Evolutionary conservation across 441 rosid species (phyloP).

Genomic region (Populus hybrid): DNA sequence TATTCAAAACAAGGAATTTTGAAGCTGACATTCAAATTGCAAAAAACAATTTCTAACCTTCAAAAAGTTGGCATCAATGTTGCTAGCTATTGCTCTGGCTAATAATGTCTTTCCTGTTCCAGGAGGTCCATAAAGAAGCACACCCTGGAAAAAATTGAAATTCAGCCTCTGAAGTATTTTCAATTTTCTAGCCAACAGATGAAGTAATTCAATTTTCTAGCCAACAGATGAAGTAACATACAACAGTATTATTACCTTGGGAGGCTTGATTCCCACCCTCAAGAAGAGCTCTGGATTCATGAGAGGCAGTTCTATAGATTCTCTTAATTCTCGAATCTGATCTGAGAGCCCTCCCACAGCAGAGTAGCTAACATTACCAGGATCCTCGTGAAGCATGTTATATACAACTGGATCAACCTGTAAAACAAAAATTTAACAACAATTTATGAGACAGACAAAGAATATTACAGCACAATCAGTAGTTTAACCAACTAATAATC

Average conservation of each 20-base stretch:
- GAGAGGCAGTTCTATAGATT: conserved; percentile 94
- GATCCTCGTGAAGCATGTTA: conserved; percentile 63
- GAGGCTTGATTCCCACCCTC: conserved; percentile 96
- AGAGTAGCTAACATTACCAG: conserved; percentile 95
- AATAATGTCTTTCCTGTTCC: conserved; percentile 90
- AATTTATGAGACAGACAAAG: not conserved
- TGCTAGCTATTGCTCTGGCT: conserved; percentile 88
- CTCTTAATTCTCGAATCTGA: conserved; percentile 94
- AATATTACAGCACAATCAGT: not conserved
- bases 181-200: no score
- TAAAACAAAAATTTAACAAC: conserved; percentile 4
- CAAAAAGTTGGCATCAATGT: conserved; percentile 79
- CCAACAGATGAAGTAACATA: not conserved
- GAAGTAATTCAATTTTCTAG: not conserved
- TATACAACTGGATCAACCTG: conserved; percentile 98
- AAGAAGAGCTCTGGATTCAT: conserved; percentile 98
- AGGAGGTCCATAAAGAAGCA: conserved; percentile 94
- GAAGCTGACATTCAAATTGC: not conserved
- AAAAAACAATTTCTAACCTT: conserved; percentile 47
- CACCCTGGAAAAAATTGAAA: conserved; percentile 54
- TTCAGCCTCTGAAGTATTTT: not conserved
- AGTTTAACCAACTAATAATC: not conserved
- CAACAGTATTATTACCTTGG: conserved; percentile 52
- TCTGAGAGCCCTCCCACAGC: conserved; percentile 96
- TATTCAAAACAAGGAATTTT: not conserved